phyloP scores from a whole-genome alignment of 805 yeast genomes.

The Lachancea meyersii region DNA sequence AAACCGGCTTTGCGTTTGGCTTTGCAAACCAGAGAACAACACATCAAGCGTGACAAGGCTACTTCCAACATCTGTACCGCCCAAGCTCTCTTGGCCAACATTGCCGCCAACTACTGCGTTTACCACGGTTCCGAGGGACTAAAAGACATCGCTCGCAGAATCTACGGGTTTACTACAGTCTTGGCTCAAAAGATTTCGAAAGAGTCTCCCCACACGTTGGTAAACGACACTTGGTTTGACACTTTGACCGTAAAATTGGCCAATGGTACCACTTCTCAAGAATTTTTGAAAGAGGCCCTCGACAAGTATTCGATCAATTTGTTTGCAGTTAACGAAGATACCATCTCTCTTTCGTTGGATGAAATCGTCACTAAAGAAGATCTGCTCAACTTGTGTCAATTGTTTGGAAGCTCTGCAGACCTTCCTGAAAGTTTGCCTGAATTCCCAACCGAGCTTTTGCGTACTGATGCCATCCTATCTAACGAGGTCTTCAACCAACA shows the following conservation, averaged over 20 bases:
- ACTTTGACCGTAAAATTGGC: slow-evolving; percentile 64
- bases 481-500: slow-evolving; percentile 78
- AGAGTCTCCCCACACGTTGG: slow-evolving; percentile 40
- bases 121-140: slow-evolving; percentile 93
- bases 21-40: slow-evolving; percentile 96
- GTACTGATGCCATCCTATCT: slow-evolving; percentile 56
- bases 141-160: slow-evolving; percentile 66
- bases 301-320: slow-evolving; percentile 63
- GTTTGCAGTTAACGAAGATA: slow-evolving; percentile 54
- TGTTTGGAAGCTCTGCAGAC: slow-evolving; percentile 40
- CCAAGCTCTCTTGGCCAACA: slow-evolving; percentile 91
- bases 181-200: slow-evolving; percentile 54
- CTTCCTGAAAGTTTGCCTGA: slow-evolving; percentile 37
- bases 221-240: slow-evolving; percentile 72
- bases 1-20: slow-evolving; percentile 87
- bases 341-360: slow-evolving; percentile 80
- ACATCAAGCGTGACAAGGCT: slow-evolving; percentile 94
- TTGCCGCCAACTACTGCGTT: slow-evolving; percentile 91
- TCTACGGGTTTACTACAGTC: slow-evolving; percentile 65
- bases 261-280: slow-evolving; percentile 46
- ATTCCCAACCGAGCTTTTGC: slow-evolving; percentile 43
- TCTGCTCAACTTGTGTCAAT: slow-evolving; percentile 45
- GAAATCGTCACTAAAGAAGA: slow-evolving; percentile 73
- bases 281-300: slow-evolving; percentile 52
- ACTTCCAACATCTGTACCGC: slow-evolving; percentile 98